Percentiles rank a stretch among this genome's conserved stretches.
Conservation (phyloP, 2,329 filamentous ascomycete genomes). For the Fusarium sororula region DNA sequence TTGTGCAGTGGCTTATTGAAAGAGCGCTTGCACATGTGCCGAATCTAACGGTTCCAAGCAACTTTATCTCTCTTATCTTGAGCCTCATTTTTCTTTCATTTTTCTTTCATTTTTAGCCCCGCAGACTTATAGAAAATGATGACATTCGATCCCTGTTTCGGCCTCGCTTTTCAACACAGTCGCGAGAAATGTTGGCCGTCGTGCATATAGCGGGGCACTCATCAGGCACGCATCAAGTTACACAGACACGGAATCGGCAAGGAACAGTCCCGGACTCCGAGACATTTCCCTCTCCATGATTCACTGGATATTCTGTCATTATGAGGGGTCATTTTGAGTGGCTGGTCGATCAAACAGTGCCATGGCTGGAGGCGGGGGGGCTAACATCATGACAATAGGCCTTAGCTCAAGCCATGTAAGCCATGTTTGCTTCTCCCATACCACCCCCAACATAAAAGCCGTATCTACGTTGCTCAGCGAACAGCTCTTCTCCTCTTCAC, state of each 20-base stretch:
- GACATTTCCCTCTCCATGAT: not conserved
- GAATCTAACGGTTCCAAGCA: not conserved
- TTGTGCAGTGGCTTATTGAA: not conserved
- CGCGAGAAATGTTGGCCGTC: conserved; percentile 9
- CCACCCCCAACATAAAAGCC: conserved; percentile 12
- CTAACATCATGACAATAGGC: not conserved
- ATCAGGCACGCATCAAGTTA: not conserved
- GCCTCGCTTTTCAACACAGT: conserved; percentile 16
- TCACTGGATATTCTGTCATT: not conserved
- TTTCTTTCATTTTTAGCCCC: rapidly evolving
- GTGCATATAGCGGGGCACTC: not conserved
- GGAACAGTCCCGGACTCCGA: conserved; percentile 5
- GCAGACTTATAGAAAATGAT: rapidly evolving
- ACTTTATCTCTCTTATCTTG: rapidly evolving
- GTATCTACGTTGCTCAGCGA: not conserved
- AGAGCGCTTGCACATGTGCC: not conserved
- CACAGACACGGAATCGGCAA: not conserved
- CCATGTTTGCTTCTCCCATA: conserved; percentile 9
- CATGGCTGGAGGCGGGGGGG: not conserved
- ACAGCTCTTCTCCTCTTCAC: not conserved
- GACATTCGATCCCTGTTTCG: not conserved
- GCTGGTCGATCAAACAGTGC: not conserved
- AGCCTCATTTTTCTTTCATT: no score
- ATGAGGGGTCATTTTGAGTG: not conserved
- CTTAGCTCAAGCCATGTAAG: conserved; percentile 10